Conservation (phyloP, 1,284 basidiomycete genomes). For the Apiotrichum domesticum region DNA sequence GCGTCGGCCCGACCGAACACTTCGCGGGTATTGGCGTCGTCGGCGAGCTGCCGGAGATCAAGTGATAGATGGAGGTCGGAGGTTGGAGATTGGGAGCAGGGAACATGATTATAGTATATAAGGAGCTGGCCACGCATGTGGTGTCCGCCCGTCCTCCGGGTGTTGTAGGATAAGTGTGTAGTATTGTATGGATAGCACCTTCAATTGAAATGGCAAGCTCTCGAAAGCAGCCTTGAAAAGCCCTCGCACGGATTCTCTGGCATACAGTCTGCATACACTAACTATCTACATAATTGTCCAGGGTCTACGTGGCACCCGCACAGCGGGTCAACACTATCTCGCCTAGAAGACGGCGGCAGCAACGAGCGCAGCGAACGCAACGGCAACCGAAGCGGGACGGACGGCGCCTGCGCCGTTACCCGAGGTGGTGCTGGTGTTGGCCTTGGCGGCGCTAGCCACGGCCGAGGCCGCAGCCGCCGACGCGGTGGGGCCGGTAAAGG, state of each 20-base stretch:
- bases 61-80: neutral
- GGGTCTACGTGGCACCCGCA: no score
- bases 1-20: neutral
- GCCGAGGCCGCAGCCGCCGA: neutral
- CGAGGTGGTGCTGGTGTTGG: neutral
- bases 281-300: no score
- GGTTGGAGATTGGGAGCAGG: neutral
- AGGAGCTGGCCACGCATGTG: no score
- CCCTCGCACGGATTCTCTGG: no score
- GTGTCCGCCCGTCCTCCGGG: no score
- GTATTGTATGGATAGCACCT: no score
- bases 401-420: neutral
- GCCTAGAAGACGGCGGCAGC: neutral
- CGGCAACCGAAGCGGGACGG: neutral
- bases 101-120: no score
- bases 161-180: no score
- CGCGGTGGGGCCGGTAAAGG: neutral
- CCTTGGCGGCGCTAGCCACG: neutral
- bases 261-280: no score
- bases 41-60: constrained; percentile 9
- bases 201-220: no score
- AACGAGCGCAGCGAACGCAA: neutral
- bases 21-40: constrained; percentile 6
- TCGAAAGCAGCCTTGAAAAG: no score
- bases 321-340: no score